Percentiles rank a stretch among this genome's conserved stretches.
Evolutionary conservation across 305 asterid genomes (phyloP).

Genomic region (Fraxinus xanthoxyloides): DNA sequence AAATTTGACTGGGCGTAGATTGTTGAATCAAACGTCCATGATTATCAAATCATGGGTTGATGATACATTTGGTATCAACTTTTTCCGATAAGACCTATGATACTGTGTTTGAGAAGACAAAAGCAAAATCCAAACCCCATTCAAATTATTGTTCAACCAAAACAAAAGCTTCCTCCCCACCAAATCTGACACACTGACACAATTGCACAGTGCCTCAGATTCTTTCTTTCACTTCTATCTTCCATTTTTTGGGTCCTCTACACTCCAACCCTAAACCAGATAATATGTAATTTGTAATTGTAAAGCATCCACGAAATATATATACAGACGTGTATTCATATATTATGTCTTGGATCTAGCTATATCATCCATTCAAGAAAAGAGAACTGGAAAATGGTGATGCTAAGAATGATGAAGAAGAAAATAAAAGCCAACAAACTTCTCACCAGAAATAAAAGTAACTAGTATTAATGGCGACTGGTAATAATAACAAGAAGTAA

Average conservation of each 20-base stretch:
- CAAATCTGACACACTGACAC: slow-evolving; percentile 29
- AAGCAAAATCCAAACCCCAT: slow-evolving; percentile 45
- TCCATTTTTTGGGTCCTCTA: neutral
- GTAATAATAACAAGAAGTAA: slow-evolving; percentile 1
- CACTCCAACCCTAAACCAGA: neutral
- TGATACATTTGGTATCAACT: slow-evolving; percentile 37
- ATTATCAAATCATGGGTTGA: slow-evolving; percentile 24
- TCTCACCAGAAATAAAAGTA: slow-evolving; percentile 24
- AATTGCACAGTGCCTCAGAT: neutral
- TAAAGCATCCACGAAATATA: neutral
- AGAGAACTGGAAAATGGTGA: neutral
- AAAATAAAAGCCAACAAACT: slow-evolving; percentile 34
- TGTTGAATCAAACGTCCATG: slow-evolving; percentile 20
- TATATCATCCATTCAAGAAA: slow-evolving; percentile 21
- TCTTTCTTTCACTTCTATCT: neutral
- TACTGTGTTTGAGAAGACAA: slow-evolving; percentile 52
- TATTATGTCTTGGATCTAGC: slow-evolving; percentile 10
- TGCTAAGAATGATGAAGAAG: slow-evolving; percentile 25
- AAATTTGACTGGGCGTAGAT: neutral
- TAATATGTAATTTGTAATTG: neutral
- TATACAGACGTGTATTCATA: neutral
- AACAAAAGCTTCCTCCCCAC: slow-evolving; percentile 23
- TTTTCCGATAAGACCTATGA: slow-evolving; percentile 31
- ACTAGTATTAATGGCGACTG: slow-evolving; percentile 20
- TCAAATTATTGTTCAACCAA: slow-evolving; percentile 31